Conservation (phyloP, 2,329 filamentous ascomycete species). For the Aspergillus sp. region DNA sequence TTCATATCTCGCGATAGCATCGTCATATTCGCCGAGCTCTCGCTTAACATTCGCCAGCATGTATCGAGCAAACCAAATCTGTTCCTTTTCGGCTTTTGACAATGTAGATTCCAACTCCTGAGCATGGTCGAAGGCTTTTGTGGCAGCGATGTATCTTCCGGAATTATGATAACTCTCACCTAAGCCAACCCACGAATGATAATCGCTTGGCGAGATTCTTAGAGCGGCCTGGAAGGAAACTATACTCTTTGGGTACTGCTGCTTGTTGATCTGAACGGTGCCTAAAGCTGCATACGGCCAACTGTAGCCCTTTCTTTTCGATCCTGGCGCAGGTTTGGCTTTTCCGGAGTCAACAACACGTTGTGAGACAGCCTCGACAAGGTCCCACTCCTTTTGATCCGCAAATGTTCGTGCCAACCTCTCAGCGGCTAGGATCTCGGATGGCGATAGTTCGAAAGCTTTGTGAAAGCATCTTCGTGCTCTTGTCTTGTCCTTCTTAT, state of each 20-base stretch:
- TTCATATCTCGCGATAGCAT: slow-evolving; percentile 74
- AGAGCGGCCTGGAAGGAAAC: slow-evolving; percentile 89
- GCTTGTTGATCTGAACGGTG: slow-evolving; percentile 90
- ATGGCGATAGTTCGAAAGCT: slow-evolving; percentile 85
- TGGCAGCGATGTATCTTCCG: slow-evolving; percentile 89
- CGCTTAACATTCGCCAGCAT: slow-evolving; percentile 95
- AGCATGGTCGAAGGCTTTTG: slow-evolving; percentile 84
- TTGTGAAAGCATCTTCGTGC: slow-evolving; percentile 95
- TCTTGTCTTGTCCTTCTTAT: slow-evolving; percentile 80
- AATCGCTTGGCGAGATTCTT: slow-evolving; percentile 78
- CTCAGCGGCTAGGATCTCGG: slow-evolving; percentile 84
- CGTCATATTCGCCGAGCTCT: slow-evolving; percentile 86
- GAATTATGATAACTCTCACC: slow-evolving; percentile 98
- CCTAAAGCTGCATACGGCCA: slow-evolving; percentile 96
- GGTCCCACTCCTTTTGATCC: slow-evolving; percentile 89
- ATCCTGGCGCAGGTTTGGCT: slow-evolving; percentile 84
- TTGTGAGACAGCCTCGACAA: slow-evolving; percentile 88
- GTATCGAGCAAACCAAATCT: slow-evolving; percentile 94
- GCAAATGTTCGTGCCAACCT: slow-evolving; percentile 83
- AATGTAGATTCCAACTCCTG: slow-evolving; percentile 68
- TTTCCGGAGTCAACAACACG: slow-evolving; percentile 94
- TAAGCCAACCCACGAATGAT: slow-evolving; percentile 92
- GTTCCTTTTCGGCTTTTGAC: slow-evolving; percentile 56
- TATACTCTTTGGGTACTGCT: slow-evolving; percentile 84
- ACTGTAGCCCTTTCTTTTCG: slow-evolving; percentile 87